phyloP scores from a whole-genome alignment of 495 filamentous ascomycete species.

The Podospora bellae-mahoneyi region DNA sequence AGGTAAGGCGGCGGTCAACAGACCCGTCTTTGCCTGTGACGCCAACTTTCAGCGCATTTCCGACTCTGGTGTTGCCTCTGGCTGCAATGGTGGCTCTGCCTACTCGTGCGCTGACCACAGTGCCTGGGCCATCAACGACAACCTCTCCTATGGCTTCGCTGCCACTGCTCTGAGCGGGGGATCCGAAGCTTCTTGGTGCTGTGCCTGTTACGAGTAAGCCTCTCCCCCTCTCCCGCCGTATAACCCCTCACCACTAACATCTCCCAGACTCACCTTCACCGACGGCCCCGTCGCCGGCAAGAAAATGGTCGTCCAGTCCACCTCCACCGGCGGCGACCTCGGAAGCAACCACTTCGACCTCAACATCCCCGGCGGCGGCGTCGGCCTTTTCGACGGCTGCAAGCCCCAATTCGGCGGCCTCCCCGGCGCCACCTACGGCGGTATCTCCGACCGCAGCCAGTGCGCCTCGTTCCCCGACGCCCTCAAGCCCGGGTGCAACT shows the following conservation, averaged over 20 bases:
- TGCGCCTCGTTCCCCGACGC: conserved; percentile 50
- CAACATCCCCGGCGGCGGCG: conserved; percentile 57
- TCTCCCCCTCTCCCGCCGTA: conserved; percentile 24
- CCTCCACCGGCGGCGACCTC: conserved; percentile 58
- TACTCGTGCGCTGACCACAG: conserved; percentile 53
- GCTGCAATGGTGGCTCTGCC: conserved; percentile 45
- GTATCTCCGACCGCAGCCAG: conserved; percentile 45
- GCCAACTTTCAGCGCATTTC: conserved; percentile 45
- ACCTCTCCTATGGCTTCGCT: conserved; percentile 55
- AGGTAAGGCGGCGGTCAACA: conserved; percentile 49
- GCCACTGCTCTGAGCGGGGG: conserved; percentile 46
- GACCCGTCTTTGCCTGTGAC: conserved; percentile 51
- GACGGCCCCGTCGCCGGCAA: conserved; percentile 48
- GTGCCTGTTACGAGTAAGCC: conserved; percentile 53
- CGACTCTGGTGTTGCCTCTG: conserved; percentile 29
- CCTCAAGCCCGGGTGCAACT: conserved; percentile 53
- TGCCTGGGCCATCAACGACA: conserved; percentile 52
- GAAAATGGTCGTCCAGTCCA: conserved; percentile 60
- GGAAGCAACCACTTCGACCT: conserved; percentile 57
- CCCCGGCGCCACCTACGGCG: conserved; percentile 55
- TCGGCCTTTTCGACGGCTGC: conserved; percentile 56
- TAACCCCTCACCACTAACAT: not conserved
- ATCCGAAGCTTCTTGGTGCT: conserved; percentile 52
- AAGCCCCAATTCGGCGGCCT: conserved; percentile 50
- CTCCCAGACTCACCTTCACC: conserved; percentile 35